These are phyloP conservation scores for Calonectria ilicicola DNA, from an alignment of 2,329 filamentous ascomycete genomes.

Conservation along the genomic window DNA sequence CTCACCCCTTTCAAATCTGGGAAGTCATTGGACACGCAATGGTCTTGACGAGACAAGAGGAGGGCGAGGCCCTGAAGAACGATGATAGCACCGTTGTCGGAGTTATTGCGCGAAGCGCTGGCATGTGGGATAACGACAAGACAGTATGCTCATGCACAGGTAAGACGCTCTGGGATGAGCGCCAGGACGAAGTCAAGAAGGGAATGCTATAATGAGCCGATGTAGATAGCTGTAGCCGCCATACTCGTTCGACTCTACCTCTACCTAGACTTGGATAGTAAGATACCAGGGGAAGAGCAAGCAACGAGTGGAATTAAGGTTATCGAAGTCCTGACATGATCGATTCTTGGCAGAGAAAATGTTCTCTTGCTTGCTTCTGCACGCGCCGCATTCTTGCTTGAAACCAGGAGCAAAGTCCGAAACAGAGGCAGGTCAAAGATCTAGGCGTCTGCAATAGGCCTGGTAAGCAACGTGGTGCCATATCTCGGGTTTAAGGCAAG, in stretches of 20 bases:
- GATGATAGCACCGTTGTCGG: conserved; percentile 90
- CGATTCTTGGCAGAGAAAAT: conserved; percentile 16
- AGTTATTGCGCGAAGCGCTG: conserved; percentile 93
- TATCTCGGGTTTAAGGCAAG: conserved; percentile 30
- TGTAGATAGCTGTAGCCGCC: conserved; percentile 12
- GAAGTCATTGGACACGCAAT: conserved; percentile 95
- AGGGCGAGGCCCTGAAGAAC: conserved; percentile 71
- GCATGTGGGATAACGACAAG: conserved; percentile 99
- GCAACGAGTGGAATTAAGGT: conserved; percentile 24
- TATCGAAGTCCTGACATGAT: conserved; percentile 32
- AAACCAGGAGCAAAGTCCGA: conserved; percentile 29
- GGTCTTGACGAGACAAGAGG: conserved; percentile 78
- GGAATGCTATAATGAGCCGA: conserved; percentile 80
- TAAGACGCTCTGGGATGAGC: conserved; percentile 98
- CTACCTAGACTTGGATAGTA: conserved; percentile 12
- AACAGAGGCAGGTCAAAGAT: conserved; percentile 29
- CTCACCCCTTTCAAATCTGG: conserved; percentile 89
- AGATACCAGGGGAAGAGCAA: conserved; percentile 22
- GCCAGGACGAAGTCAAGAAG: conserved; percentile 87
- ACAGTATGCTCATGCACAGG: conserved; percentile 97
- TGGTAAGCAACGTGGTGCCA: conserved; percentile 39
- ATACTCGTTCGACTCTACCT: conserved; percentile 15
- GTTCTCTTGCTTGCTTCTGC: conserved; percentile 16
- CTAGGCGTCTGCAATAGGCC: conserved; percentile 22
- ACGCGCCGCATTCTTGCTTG: conserved; percentile 25